Base-by-base conservation (phyloP, 23 red algal species). In the Agarophyton chilense region DNA sequence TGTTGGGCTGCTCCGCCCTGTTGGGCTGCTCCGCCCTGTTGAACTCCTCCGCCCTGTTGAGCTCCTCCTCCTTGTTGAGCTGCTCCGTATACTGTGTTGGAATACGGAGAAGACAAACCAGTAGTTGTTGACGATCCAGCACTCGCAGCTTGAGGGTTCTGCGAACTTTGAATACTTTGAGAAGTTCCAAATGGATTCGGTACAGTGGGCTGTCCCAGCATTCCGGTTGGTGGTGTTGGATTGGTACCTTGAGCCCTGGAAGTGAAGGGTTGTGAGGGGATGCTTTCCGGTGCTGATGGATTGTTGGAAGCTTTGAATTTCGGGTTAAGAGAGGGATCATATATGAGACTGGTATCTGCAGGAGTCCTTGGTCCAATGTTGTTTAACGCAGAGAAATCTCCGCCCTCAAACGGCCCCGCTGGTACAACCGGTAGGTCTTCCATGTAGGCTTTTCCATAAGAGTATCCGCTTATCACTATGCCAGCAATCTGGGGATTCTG, bases 401-500 rank as follows among this genome's bases (percentile, higher is more conserved):
- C 57, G 31, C 32, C 49, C 18, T 64, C 80, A 38, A 36, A 55
- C 1, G 81, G 68, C 11, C 36, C 51, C 36, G 44, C 79, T 29
- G 90, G 31, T 25, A 78, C 80, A 2, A 66, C 72, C n/a, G 90
- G 90, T 22, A 93, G 67, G 63, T 84, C 79, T 62, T 75, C 68
- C 33, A 93, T 71, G 31, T 77, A 84, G 26, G 90, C 32, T 16
- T 77, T 63, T 0, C 34, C 29, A 60, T 93, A 93, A 31, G 79
- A 79, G 25, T 93, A 79, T 1, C 90, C 90, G 22, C 29, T 50
- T 33, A 93, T 93, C 17, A 93, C 63, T 16, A 93, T 79, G 53
- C 90, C 90, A 18, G 79, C 78, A 79, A 93, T 93, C 57, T 93
- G 90, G 10, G 90, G 90, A 55, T 93, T 93, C 68, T 93, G 90